A percentile compares a stretch with the other conserved stretches of the same genome.
These are phyloP conservation scores for Conoideocrella luteorostrata DNA, from an alignment of 2,329 filamentous ascomycete species.

Conservation along the genomic window DNA sequence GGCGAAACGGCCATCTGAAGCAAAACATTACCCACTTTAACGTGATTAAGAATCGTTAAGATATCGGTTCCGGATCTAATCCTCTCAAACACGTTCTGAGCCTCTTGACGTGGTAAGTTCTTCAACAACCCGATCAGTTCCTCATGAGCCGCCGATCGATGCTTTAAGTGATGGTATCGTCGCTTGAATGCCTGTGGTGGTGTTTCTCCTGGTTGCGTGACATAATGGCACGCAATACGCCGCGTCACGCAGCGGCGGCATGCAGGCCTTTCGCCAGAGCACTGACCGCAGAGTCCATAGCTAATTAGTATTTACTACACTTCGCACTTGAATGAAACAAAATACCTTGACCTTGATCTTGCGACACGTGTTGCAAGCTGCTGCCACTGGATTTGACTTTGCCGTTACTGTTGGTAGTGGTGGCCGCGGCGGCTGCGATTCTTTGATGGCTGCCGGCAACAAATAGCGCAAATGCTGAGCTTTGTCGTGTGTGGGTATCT, in stretches of 20 bases:
- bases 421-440: no score
- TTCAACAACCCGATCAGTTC: conserved; percentile 15
- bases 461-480: no score
- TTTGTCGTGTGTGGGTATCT: no score
- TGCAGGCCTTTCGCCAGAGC: conserved; percentile 18
- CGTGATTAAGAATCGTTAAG: conserved; percentile 24
- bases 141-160: conserved; percentile 6
- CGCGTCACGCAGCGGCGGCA: conserved; percentile 17
- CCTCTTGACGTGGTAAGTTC: conserved; percentile 21
- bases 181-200: conserved; percentile 14
- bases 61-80: conserved; percentile 28
- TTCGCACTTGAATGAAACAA: background rate
- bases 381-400: background rate
- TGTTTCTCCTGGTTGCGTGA: conserved; percentile 14
- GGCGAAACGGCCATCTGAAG: conserved; percentile 31
- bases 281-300: no score
- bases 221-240: conserved; percentile 13
- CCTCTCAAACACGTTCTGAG: conserved; percentile 25
- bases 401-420: background rate
- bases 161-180: conserved; percentile 3
- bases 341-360: background rate
- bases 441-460: no score
- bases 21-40: conserved; percentile 29
- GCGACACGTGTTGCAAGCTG: conserved; percentile 1
- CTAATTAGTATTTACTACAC: no score